A percentile compares a stretch with the other conserved stretches of the same genome.
phyloP scores from a whole-genome alignment of 257 asterid species.

The Petunia secreta region DNA sequence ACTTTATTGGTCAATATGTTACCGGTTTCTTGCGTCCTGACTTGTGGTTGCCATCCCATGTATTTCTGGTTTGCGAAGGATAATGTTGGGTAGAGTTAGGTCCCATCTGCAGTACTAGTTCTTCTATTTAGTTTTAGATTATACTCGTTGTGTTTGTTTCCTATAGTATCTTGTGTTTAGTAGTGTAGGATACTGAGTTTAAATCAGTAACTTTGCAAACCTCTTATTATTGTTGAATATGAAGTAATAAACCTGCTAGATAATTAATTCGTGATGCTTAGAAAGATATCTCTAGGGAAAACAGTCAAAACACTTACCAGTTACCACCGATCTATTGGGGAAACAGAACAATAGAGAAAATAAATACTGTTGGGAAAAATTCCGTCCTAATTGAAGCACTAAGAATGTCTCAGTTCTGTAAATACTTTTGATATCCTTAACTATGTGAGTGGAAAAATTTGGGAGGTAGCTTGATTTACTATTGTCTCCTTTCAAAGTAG shows the following conservation, averaged over 20 bases:
- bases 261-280: background rate
- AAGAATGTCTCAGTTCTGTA: background rate
- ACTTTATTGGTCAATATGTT: too few relatives aligned
- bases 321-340: background rate
- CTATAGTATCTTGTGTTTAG: background rate
- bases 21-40: too few relatives aligned
- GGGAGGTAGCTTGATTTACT: background rate
- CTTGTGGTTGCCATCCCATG: too few relatives aligned
- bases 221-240: background rate
- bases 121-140: background rate
- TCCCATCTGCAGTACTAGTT: background rate
- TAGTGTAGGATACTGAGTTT: background rate
- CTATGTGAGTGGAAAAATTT: background rate
- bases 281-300: background rate
- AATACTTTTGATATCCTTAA: background rate
- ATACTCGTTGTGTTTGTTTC: background rate
- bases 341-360: background rate
- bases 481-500: background rate
- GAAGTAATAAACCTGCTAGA: background rate
- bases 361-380: background rate
- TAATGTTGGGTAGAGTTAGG: too few relatives aligned
- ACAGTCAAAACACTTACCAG: too few relatives aligned
- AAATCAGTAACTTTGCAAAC: background rate
- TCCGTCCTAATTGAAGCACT: slow-evolving; percentile 1
- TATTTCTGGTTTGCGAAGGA: too few relatives aligned